Conservation (phyloP, 1,139 yeast species). For the Pichia sp. region DNA sequence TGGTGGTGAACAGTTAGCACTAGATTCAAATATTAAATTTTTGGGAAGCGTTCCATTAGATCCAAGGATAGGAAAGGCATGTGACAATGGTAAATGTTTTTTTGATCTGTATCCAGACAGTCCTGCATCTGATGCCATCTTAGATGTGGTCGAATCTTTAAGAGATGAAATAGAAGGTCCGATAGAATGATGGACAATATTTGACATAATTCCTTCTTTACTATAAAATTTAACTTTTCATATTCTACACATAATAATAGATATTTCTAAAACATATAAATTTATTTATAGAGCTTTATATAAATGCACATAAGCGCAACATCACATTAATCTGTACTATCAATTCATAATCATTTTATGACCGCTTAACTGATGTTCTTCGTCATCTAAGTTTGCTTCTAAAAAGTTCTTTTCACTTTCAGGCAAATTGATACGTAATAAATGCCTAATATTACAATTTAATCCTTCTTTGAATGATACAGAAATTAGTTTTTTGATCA, state of each 20-base stretch:
- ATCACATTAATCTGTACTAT: not conserved
- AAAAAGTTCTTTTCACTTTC: slow-evolving; percentile 43
- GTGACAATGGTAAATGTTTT: slow-evolving; percentile 87
- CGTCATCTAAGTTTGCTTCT: slow-evolving; percentile 17
- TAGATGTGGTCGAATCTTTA: slow-evolving; percentile 69
- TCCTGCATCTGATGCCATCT: slow-evolving; percentile 84
- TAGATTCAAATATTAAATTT: slow-evolving; percentile 69
- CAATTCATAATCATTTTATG: slow-evolving; percentile 3
- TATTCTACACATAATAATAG: not conserved
- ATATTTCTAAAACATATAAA: not conserved
- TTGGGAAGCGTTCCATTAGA: slow-evolving; percentile 93
- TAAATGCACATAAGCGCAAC: not conserved
- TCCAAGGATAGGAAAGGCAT: slow-evolving; percentile 84
- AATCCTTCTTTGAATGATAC: slow-evolving; percentile 20
- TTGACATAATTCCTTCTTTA: not conserved
- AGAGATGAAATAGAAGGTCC: slow-evolving; percentile 33
- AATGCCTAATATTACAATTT: slow-evolving; percentile 15
- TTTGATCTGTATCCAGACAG: slow-evolving; percentile 82
- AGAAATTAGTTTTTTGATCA: slow-evolving; percentile 42
- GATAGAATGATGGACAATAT: not conserved
- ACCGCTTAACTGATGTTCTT: not conserved
- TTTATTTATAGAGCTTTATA: not conserved
- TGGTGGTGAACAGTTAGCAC: slow-evolving; percentile 81
- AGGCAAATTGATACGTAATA: slow-evolving; percentile 31
- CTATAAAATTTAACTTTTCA: too few species aligned